These are phyloP conservation scores for Miscanthus sacchariflorus DNA, from an alignment of 202 grass and related monocot species.

Conservation along the genomic window DNA sequence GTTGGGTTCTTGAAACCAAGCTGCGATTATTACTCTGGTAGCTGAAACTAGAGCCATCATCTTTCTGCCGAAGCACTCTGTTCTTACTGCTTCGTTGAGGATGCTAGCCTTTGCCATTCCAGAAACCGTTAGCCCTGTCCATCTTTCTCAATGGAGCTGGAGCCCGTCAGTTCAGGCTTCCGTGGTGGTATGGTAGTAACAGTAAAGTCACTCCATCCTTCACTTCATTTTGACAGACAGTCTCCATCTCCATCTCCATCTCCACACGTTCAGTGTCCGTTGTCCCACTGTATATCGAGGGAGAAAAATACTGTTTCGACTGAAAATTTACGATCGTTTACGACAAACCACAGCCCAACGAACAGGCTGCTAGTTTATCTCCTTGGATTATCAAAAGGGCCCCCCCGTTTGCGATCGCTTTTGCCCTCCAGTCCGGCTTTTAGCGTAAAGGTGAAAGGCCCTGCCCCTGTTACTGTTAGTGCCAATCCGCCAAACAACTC, in stretches of 20 bases:
- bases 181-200: not conserved
- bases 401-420: slow-evolving; percentile 33
- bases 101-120: not conserved
- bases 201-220: not conserved
- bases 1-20: slow-evolving; percentile 2
- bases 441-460: slow-evolving; percentile 42
- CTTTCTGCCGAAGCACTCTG: not conserved
- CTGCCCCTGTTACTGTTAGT: not conserved
- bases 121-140: not conserved
- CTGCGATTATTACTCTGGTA: not conserved
- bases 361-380: not conserved
- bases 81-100: slow-evolving; percentile 8
- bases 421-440: slow-evolving; percentile 21
- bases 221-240: slow-evolving; percentile 17
- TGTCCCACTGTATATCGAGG: slow-evolving; percentile 17
- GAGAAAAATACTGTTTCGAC: not conserved
- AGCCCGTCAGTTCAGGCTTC: not conserved
- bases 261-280: slow-evolving; percentile 6
- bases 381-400: slow-evolving; percentile 45
- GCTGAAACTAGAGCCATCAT: not conserved
- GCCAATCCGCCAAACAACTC: slow-evolving; percentile 42
- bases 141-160: slow-evolving; percentile 15
- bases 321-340: too few species aligned
- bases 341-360: too few species aligned
- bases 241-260: not conserved